Conservation (phyloP, 228 moss, liverwort and hornwort species). For the Sphagnum fallax region DNA sequence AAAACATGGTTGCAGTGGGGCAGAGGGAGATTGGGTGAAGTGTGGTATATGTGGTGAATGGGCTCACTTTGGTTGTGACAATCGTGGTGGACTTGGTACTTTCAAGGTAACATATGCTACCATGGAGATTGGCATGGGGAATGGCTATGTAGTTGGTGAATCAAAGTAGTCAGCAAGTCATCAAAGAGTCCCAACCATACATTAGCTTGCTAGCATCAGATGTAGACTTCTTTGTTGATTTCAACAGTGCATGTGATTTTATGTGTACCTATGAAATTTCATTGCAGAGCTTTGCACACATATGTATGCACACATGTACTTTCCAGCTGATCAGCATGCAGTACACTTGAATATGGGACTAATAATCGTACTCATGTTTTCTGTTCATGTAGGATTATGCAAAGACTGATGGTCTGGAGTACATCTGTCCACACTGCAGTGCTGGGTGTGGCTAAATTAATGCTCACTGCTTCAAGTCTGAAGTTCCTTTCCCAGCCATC, state of each 20-base stretch:
- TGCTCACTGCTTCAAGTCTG: constrained; percentile 38
- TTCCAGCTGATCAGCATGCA: background rate
- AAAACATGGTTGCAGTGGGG: constrained; percentile 39
- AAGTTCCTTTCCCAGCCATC: constrained; percentile 24
- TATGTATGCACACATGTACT: background rate
- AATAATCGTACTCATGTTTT: too few species aligned
- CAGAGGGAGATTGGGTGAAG: constrained; percentile 99
- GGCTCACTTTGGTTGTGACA: constrained; percentile 99
- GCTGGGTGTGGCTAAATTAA: constrained; percentile 76
- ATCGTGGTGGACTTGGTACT: constrained; percentile 83
- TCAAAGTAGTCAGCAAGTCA: background rate
- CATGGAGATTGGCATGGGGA: background rate
- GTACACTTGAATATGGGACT: background rate
- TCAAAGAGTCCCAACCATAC: background rate
- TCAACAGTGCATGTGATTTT: too few species aligned
- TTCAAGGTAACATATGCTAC: constrained; percentile 55
- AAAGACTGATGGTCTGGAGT: constrained; percentile 96
- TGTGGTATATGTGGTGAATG: constrained; percentile 99
- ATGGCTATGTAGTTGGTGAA: background rate
- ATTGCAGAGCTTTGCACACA: background rate
- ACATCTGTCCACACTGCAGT: constrained; percentile 93
- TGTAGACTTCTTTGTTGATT: too few species aligned
- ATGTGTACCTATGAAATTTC: background rate
- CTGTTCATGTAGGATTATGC: constrained; percentile 71
- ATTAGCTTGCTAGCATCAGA: too few species aligned